Base-by-base conservation (phyloP, 2,329 filamentous ascomycete genomes). In the Cercospora berteroae region DNA sequence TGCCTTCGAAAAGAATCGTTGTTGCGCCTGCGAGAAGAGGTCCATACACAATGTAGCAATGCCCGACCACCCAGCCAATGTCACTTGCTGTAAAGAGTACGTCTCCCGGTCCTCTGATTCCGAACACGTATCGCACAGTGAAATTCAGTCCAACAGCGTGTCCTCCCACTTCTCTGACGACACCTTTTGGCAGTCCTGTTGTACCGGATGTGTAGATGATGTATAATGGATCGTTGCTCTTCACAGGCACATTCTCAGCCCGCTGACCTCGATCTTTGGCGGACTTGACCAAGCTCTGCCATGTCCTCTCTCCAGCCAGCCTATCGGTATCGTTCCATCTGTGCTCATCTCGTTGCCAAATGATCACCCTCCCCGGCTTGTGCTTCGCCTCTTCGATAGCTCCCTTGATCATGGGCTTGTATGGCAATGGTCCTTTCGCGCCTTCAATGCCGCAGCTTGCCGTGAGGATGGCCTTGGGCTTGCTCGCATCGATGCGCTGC, bases 361-460 rank as follows among this genome's bases (percentile, higher is more conserved):
- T 84, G 29, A 97, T 83, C 0, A 89, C 88, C 77, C 88, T 89
- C 5, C 81, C 77, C 0, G 93, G 92, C 79, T 94, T 94, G 80
- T 90, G 89, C 3, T 79, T 78, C 66, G 91, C 89, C 55, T 89
- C 83, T 25, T 82, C 77, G 57, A 94, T 82, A 1, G 93, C 93
- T 39, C 89, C 91, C 70, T 90, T 86, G 58, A 97, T 88, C 72
- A 96, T 87, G 0, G 88, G 87, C 71, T 88, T 85, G 79, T 97
- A 97, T n/a, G 87, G 81, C 67, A 92, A 84, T 0, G 93, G 89
- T 0, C 90, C 90, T 79, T 96, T 96, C 61, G 84, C 84, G 4
- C 93, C 94, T 74, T 97, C 94, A 65, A 97, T 94, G 36, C 94
- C 94, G 79, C 94, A 97, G 8, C 92, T 96, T 0, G 94, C 93